phyloP scores from a whole-genome alignment of 352 stramenopile species.

The Globisporangium barbulae region DNA sequence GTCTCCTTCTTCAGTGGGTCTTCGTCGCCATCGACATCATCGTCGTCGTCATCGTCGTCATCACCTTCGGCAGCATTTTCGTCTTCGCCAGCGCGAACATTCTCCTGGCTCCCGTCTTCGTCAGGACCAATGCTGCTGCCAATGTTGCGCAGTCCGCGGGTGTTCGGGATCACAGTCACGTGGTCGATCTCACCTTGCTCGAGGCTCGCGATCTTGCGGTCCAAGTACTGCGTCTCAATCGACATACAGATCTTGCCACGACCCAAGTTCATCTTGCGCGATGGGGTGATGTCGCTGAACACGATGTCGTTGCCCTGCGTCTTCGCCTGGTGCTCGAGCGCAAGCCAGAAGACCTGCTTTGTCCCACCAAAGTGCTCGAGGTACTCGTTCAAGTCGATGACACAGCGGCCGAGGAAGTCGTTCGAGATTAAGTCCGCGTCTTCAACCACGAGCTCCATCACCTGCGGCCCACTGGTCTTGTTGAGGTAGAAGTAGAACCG shows the following conservation, averaged over 20 bases:
- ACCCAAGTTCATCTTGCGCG: constrained; percentile 45
- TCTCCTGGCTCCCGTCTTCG: constrained; percentile 17
- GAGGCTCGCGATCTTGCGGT: constrained; percentile 44
- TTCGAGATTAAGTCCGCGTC: constrained; percentile 66
- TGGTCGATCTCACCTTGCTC: constrained; percentile 76
- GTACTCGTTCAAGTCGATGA: constrained; percentile 69
- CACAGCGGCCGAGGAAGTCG: constrained; percentile 69
- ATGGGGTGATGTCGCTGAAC: constrained; percentile 44
- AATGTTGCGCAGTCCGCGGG: constrained; percentile 28
- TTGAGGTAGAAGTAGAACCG: constrained; percentile 63
- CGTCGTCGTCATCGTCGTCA: constrained; percentile 30
- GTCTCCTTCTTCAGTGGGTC: constrained; percentile 34
- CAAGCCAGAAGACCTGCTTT: constrained; percentile 71
- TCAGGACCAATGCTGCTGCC: constrained; percentile 16
- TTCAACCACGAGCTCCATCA: constrained; percentile 57
- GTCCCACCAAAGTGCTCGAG: constrained; percentile 32
- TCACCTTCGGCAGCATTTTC: constrained; percentile 26
- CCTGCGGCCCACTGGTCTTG: constrained; percentile 29
- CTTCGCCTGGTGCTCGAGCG: constrained; percentile 47
- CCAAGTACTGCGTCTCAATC: constrained; percentile 56
- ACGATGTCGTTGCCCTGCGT: constrained; percentile 22
- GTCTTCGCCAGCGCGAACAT: constrained; percentile 11
- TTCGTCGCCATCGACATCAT: constrained; percentile 37
- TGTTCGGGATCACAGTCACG: constrained; percentile 47
- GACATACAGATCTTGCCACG: constrained; percentile 62